Conservation (phyloP, 805 yeast genomes). For the Cyberlindnera mrakii region DNA sequence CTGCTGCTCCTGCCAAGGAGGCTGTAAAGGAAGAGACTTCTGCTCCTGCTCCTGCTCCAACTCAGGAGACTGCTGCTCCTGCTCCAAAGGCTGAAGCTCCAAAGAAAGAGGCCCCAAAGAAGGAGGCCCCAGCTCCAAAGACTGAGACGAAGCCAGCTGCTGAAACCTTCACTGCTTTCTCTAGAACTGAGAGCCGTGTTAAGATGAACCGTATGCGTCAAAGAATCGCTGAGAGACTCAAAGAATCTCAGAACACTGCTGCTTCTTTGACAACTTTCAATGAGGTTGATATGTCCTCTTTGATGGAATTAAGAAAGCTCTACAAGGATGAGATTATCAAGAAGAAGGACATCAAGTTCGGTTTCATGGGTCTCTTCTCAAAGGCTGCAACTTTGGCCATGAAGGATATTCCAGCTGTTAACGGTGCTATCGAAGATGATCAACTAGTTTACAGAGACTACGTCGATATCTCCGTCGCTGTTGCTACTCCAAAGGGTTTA, state of each 20-base stretch:
- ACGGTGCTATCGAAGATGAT: slow-evolving; percentile 91
- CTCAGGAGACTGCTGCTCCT: slow-evolving; percentile 16
- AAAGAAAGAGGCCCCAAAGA: slow-evolving; percentile 14
- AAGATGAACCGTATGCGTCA: slow-evolving; percentile 99
- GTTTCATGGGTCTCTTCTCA: slow-evolving; percentile 98
- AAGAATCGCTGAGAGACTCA: slow-evolving; percentile 97
- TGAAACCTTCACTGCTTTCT: slow-evolving; percentile 36
- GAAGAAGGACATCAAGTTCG: slow-evolving; percentile 89
- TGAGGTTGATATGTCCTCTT: slow-evolving; percentile 92
- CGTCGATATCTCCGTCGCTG: slow-evolving; percentile 93
- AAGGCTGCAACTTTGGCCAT: slow-evolving; percentile 90
- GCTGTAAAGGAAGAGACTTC: slow-evolving; percentile 21
- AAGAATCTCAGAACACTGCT: slow-evolving; percentile 98
- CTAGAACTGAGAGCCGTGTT: slow-evolving; percentile 85
- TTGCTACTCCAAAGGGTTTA: slow-evolving; percentile 98
- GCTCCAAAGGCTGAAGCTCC: slow-evolving; percentile 26
- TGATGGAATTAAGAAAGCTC: slow-evolving; percentile 89
- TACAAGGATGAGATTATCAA: slow-evolving; percentile 96
- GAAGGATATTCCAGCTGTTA: slow-evolving; percentile 91
- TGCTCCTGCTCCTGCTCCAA: slow-evolving; percentile 23
- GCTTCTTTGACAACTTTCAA: slow-evolving; percentile 97
- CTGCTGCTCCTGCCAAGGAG: slow-evolving; percentile 29
- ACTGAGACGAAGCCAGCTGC: slow-evolving; percentile 33
- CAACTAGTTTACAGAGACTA: slow-evolving; percentile 95
- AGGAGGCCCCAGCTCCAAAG: slow-evolving; percentile 25